Evolutionary conservation across 1,284 basidiomycete genomes (phyloP).

Genomic region (Paramarasmius palmivorus): DNA sequence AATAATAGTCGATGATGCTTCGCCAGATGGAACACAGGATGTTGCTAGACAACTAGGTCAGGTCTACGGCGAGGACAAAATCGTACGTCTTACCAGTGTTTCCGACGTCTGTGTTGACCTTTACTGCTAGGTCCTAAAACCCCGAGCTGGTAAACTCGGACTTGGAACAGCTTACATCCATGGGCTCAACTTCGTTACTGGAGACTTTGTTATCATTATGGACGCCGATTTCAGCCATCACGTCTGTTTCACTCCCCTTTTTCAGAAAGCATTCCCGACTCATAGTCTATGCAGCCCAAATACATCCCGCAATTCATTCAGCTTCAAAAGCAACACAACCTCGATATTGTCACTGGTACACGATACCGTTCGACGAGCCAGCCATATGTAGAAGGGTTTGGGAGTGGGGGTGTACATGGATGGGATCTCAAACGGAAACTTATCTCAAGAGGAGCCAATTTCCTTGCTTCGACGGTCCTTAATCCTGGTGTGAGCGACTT

Average conservation of each 20-base stretch:
- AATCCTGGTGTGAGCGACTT: constrained; percentile 85
- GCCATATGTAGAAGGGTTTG: constrained; percentile 49
- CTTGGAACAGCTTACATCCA: constrained; percentile 93
- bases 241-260: constrained; percentile 44
- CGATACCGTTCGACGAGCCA: constrained; percentile 69
- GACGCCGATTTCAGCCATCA: constrained; percentile 96
- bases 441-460: constrained; percentile 85
- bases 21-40: constrained; percentile 90
- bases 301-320: constrained; percentile 88
- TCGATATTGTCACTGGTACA: constrained; percentile 92
- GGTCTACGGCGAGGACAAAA: constrained; percentile 82
- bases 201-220: constrained; percentile 97
- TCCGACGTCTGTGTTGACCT: neutral
- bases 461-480: constrained; percentile 80
- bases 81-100: constrained; percentile 48
- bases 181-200: constrained; percentile 83
- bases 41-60: constrained; percentile 76
- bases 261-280: neutral
- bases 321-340: constrained; percentile 79
- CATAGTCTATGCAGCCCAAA: constrained; percentile 63
- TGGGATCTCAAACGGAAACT: constrained; percentile 90
- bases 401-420: constrained; percentile 82
- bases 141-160: constrained; percentile 86
- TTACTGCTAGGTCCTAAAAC: constrained; percentile 65
- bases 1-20: constrained; percentile 89